Evolutionary conservation across 164 flowering plant genomes (phyloP).

Genomic region (Sedum album): DNA sequence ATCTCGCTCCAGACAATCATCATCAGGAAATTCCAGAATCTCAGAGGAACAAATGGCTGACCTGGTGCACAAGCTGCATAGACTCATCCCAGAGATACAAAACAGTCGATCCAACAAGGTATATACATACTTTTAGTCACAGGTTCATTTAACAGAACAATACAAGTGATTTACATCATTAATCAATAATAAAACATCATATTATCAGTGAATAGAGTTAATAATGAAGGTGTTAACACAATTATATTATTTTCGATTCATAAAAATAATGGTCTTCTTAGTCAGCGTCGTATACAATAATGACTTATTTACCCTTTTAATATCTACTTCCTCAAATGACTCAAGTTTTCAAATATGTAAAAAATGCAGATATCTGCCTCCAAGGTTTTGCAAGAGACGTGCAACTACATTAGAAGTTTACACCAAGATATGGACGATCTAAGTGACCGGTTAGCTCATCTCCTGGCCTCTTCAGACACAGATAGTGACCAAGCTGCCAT

Average conservation of each 20-base stretch:
- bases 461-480: conserved; percentile 47
- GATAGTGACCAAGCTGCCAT: conserved; percentile 69
- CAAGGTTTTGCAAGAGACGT: conserved; percentile 75
- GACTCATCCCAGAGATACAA: conserved; percentile 73
- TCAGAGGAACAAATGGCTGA: conserved; percentile 79
- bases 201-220: neutral
- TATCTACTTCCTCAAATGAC: neutral
- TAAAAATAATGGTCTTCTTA: neutral
- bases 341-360: neutral
- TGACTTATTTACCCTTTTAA: neutral
- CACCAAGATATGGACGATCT: conserved; percentile 77
- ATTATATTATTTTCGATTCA: neutral
- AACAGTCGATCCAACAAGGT: conserved; percentile 52
- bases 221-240: neutral
- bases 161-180: neutral
- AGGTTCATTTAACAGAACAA: neutral
- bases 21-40: conserved; percentile 39
- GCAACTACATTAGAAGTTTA: conserved; percentile 69
- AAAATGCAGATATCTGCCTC: conserved; percentile 58
- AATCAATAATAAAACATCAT: neutral
- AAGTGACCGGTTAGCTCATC: conserved; percentile 66
- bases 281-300: neutral
- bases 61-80: conserved; percentile 71
- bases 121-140: neutral
- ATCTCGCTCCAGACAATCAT: conserved; percentile 59